Conservation (phyloP, 2,329 filamentous ascomycete genomes). For the Aureobasidium sp. region DNA sequence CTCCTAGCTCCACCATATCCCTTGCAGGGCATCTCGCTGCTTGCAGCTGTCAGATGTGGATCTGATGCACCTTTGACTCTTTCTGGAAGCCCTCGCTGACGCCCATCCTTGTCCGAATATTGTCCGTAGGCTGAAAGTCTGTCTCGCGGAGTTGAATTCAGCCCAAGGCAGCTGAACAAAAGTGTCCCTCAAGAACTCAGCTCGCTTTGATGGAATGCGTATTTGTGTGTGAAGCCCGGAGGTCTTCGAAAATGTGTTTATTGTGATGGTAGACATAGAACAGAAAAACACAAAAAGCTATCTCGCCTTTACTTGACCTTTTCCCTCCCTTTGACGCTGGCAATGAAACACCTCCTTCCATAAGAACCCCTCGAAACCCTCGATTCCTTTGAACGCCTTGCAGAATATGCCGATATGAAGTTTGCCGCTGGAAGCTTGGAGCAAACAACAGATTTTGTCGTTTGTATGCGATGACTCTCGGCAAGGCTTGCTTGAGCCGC, state of each 20-base stretch:
- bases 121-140: not conserved
- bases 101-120: not conserved
- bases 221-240: not conserved
- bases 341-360: not conserved
- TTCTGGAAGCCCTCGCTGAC: not conserved
- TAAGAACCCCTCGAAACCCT: not conserved
- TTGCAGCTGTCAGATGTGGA: not conserved
- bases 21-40: not conserved
- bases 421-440: not conserved
- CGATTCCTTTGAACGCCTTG: not conserved
- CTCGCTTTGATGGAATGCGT: not conserved
- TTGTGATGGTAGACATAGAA: not conserved
- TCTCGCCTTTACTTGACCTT: conserved; percentile 11
- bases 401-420: not conserved
- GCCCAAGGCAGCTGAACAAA: not conserved
- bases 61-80: not conserved
- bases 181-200: not conserved
- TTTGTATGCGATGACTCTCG: not conserved
- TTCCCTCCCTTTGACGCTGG: not conserved
- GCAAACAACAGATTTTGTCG: not conserved
- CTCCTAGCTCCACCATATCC: not conserved
- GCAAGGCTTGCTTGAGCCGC: not conserved
- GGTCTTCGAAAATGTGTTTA: conserved; percentile 2
- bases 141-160: not conserved
- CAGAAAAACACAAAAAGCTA: not conserved